A percentile compares a stretch with the other conserved stretches of the same genome.
Conservation (phyloP, 2,329 filamentous ascomycete species). For the Fusarium verticillioides region DNA sequence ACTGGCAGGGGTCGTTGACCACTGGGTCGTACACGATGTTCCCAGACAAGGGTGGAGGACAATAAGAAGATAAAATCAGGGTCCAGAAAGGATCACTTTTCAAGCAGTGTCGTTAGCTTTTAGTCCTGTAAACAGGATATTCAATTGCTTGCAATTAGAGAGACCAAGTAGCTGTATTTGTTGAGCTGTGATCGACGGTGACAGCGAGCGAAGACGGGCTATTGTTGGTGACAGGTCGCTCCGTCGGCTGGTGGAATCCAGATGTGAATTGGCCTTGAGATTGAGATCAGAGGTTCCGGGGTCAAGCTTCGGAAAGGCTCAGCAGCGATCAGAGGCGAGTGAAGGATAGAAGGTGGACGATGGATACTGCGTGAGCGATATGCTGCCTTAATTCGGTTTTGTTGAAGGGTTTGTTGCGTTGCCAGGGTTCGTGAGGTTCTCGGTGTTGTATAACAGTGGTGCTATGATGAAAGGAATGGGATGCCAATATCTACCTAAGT, state of each 20-base stretch:
- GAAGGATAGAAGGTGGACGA: conserved; percentile 19
- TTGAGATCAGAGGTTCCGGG: background rate
- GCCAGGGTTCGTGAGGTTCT: conserved; percentile 19
- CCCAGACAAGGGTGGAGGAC: conserved; percentile 22
- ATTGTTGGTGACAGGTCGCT: background rate
- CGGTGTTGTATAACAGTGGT: conserved; percentile 20
- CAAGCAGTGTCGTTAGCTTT: conserved; percentile 4
- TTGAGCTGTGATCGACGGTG: background rate
- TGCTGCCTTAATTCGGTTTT: conserved; percentile 38
- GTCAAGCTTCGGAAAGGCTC: background rate
- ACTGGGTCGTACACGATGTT: conserved; percentile 27
- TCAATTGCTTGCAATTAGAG: background rate
- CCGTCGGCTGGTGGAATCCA: background rate
- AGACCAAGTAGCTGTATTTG: background rate
- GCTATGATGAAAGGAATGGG: conserved; percentile 33
- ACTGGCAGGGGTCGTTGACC: conserved; percentile 35
- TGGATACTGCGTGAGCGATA: conserved; percentile 42
- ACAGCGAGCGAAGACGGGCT: background rate
- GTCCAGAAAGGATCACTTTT: conserved; percentile 31
- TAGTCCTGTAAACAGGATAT: background rate
- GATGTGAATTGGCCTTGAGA: background rate
- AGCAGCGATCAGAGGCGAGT: background rate
- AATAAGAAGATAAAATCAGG: conserved; percentile 30
- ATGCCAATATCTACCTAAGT: conserved; percentile 10
- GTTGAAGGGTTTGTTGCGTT: conserved; percentile 14